Conservation (phyloP, 805 yeast genomes). For the Cyberlindnera galapagoensis region DNA sequence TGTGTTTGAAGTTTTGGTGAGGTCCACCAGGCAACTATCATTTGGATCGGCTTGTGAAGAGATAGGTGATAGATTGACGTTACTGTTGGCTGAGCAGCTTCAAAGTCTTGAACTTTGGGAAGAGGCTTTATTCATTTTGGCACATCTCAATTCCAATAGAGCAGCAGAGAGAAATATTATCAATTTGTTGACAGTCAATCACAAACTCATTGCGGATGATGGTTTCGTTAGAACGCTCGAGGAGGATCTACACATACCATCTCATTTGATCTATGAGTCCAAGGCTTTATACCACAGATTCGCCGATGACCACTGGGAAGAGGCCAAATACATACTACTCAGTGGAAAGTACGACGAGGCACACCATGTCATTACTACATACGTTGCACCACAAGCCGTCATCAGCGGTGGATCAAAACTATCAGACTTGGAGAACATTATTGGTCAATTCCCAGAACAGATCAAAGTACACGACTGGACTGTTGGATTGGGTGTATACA, state of each 20-base stretch:
- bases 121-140: constrained; percentile 57
- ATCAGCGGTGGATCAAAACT: constrained; percentile 36
- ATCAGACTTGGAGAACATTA: constrained; percentile 28
- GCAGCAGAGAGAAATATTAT: constrained; percentile 36
- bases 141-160: constrained; percentile 47
- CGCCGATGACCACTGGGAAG: constrained; percentile 46
- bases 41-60: constrained; percentile 17
- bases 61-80: constrained; percentile 33
- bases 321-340: constrained; percentile 51
- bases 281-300: constrained; percentile 51
- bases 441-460: constrained; percentile 36
- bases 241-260: constrained; percentile 41
- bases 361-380: constrained; percentile 44
- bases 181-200: constrained; percentile 22
- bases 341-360: constrained; percentile 62
- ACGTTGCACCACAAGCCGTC: constrained; percentile 71
- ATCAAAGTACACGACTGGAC: constrained; percentile 44
- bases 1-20: constrained; percentile 36
- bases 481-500: constrained; percentile 53
- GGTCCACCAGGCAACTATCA: constrained; percentile 24
- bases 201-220: constrained; percentile 14
- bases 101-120: constrained; percentile 40
- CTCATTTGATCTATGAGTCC: constrained; percentile 43
- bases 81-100: constrained; percentile 45
- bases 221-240: constrained; percentile 30